A percentile compares a stretch with the other conserved stretches of the same genome.
Evolutionary conservation across 305 asterid species (phyloP).

Genomic region (Andrographis paniculata): DNA sequence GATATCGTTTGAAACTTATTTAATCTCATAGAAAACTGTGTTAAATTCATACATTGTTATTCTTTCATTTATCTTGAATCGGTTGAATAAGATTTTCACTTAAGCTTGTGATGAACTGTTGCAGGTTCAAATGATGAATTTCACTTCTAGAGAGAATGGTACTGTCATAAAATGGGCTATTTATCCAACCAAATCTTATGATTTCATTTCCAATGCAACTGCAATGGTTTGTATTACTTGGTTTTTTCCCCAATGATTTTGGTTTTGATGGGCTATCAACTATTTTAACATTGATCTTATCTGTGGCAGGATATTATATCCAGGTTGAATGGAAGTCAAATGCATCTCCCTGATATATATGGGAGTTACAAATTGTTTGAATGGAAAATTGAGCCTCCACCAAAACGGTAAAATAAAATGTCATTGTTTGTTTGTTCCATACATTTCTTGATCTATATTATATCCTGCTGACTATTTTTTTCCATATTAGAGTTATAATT

Average conservation of each 20-base stretch:
- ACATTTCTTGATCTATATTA: neutral
- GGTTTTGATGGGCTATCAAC: slow-evolving; percentile 13
- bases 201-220: slow-evolving; percentile 47
- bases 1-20: no score
- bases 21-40: no score
- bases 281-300: slow-evolving; percentile 9
- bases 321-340: slow-evolving; percentile 34
- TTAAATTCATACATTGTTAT: no score
- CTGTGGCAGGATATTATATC: slow-evolving; percentile 48
- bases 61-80: slow-evolving; percentile 11
- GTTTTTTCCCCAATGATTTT: slow-evolving; percentile 9
- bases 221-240: slow-evolving; percentile 40
- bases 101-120: slow-evolving; percentile 19
- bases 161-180: slow-evolving; percentile 75
- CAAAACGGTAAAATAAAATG: slow-evolving; percentile 32
- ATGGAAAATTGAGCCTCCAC: slow-evolving; percentile 48
- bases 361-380: slow-evolving; percentile 53
- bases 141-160: slow-evolving; percentile 47
- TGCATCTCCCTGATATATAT: slow-evolving; percentile 58
- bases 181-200: slow-evolving; percentile 50
- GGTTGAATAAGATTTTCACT: slow-evolving; percentile 11
- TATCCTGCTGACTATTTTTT: no score
- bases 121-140: slow-evolving; percentile 67
- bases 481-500: no score
- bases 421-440: slow-evolving; percentile 1